phyloP scores from a whole-genome alignment of 2,329 filamentous ascomycete species.

The Hypoxylon sp. region DNA sequence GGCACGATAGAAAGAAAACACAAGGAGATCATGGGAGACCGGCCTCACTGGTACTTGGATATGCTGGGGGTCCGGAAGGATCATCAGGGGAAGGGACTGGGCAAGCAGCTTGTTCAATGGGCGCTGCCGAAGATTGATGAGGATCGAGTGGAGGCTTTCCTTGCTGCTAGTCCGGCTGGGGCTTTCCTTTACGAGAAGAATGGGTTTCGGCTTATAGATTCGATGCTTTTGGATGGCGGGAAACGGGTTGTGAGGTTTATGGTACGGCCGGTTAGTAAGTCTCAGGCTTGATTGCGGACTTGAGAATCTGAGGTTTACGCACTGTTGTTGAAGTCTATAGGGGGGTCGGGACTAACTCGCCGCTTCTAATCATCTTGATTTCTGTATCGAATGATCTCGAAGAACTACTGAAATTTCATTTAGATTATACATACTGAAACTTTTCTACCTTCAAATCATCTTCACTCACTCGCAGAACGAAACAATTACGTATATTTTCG shows the following conservation, averaged over 20 bases:
- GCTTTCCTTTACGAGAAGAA: slow-evolving; percentile 57
- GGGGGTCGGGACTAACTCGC: too few relatives aligned
- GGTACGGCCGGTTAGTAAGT: slow-evolving; percentile 40
- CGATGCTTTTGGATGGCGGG: slow-evolving; percentile 48
- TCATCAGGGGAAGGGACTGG: slow-evolving; percentile 57
- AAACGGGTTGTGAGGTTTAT: slow-evolving; percentile 49
- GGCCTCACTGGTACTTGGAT: slow-evolving; percentile 60
- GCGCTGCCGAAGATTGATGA: slow-evolving; percentile 57
- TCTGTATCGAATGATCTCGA: too few relatives aligned
- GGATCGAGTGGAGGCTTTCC: slow-evolving; percentile 54
- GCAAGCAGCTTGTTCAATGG: slow-evolving; percentile 56
- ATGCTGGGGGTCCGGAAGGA: slow-evolving; percentile 54
- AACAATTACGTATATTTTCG: too few relatives aligned
- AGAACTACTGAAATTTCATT: too few relatives aligned
- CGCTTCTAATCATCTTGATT: too few relatives aligned
- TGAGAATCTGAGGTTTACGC: not conserved
- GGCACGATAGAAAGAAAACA: slow-evolving; percentile 49
- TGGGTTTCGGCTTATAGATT: slow-evolving; percentile 55
- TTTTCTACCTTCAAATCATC: too few relatives aligned
- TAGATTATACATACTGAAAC: too few relatives aligned
- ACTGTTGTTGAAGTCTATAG: too few relatives aligned
- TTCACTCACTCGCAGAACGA: too few relatives aligned
- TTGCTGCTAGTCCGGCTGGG: slow-evolving; percentile 60
- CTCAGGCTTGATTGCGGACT: not conserved
- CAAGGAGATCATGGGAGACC: slow-evolving; percentile 49